A percentile compares a stretch with the other conserved stretches of the same genome.
phyloP scores from a whole-genome alignment of 1,284 basidiomycete species.

The Austroboletus novae-zelandiae region DNA sequence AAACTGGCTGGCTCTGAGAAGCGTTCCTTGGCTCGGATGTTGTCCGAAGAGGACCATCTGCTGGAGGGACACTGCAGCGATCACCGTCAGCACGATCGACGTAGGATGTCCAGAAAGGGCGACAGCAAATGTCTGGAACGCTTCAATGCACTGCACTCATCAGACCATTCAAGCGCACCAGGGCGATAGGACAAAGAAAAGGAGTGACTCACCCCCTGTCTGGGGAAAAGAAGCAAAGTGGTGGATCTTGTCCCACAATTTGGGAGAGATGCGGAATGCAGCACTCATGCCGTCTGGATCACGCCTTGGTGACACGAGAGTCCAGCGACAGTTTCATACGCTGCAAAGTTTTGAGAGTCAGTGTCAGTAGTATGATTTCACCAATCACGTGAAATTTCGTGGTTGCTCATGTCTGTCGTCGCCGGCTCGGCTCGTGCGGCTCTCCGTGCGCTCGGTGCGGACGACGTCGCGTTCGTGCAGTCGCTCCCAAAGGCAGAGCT shows the following conservation, averaged over 20 bases:
- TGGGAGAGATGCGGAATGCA: slow-evolving; percentile 69
- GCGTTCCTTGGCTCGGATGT: slow-evolving; percentile 33
- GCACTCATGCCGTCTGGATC: slow-evolving; percentile 20
- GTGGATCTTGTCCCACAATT: slow-evolving; percentile 91
- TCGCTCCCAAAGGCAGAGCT: slow-evolving; percentile 74
- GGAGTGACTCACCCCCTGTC: slow-evolving; percentile 67
- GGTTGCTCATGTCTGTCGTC: slow-evolving; percentile 4
- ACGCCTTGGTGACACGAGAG: background rate
- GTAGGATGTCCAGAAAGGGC: background rate
- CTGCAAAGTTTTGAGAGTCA: background rate
- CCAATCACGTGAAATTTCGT: slow-evolving; percentile 18
- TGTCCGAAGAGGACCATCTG: slow-evolving; percentile 36
- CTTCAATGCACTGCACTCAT: slow-evolving; percentile 49
- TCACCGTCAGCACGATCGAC: slow-evolving; percentile 8
- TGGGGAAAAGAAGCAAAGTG: slow-evolving; percentile 95
- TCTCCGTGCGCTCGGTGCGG: slow-evolving; percentile 46
- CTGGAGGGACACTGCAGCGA: slow-evolving; percentile 22
- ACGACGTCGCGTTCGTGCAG: slow-evolving; percentile 58
- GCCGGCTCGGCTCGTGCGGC: slow-evolving; percentile 41
- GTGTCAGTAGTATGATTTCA: background rate
- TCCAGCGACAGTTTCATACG: slow-evolving; percentile 8
- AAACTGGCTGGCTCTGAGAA: slow-evolving; percentile 32
- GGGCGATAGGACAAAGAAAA: background rate
- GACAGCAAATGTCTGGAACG: background rate
- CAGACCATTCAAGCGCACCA: background rate